Conservation (phyloP, 768 basidiomycete genomes). For the Mycena kentingensis region DNA sequence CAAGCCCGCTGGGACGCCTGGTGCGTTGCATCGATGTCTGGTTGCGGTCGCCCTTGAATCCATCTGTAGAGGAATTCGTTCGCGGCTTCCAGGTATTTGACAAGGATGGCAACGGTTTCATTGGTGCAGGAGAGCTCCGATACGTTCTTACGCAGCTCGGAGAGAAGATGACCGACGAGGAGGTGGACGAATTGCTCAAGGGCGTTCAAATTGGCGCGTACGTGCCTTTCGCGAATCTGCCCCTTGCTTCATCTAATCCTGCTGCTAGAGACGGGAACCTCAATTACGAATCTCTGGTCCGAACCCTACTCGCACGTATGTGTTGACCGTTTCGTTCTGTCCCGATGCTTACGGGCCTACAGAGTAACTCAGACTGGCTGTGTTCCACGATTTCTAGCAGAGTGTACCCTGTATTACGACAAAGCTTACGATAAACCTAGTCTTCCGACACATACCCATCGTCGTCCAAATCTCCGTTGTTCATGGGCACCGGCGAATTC, state of each 20-base stretch:
- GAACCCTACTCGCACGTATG: slow-evolving; percentile 90
- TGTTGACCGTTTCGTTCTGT: no score
- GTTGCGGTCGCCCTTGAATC: slow-evolving; percentile 8
- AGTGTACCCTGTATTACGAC: slow-evolving; percentile 10
- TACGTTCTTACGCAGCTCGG: slow-evolving; percentile 95
- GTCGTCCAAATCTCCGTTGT: slow-evolving; percentile 38
- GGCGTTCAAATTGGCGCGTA: slow-evolving; percentile 90
- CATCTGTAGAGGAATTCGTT: slow-evolving; percentile 87
- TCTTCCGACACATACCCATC: slow-evolving; percentile 64
- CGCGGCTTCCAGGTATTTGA: slow-evolving; percentile 99
- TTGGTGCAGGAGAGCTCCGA: slow-evolving; percentile 88
- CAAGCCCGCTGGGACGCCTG: slow-evolving; percentile 95
- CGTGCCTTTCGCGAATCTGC: slow-evolving; percentile 39
- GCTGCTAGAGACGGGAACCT: slow-evolving; percentile 85
- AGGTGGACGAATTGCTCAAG: slow-evolving; percentile 97
- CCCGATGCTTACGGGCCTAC: no score
- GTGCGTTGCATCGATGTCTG: slow-evolving; percentile 43
- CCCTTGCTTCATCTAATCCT: slow-evolving; percentile 11
- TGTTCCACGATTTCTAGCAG: not conserved
- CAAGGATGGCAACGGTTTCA: slow-evolving; percentile 91
- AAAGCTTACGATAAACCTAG: slow-evolving; percentile 7
- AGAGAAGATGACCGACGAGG: slow-evolving; percentile 97
- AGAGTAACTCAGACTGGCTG: no score
- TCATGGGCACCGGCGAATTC: slow-evolving; percentile 18
- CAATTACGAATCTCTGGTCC: slow-evolving; percentile 96